Conservation (phyloP, 2,329 filamentous ascomycete species). For the Sporothrix humicola region DNA sequence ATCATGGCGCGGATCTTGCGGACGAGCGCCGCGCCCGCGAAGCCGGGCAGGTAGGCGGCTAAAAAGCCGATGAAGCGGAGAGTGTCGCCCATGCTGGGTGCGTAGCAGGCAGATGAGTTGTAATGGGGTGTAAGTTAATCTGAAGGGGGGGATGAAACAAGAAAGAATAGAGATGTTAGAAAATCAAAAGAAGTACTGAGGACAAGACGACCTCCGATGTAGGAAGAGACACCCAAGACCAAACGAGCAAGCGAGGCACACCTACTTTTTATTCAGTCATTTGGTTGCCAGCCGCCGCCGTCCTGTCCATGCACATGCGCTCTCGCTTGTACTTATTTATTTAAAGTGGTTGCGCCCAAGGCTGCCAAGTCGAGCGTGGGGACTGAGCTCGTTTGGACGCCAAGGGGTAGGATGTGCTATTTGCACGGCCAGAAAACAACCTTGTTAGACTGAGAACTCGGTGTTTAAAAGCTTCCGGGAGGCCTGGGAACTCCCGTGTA, state of each 20-base stretch:
- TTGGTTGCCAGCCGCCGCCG: neutral
- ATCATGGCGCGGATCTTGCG: constrained; percentile 24
- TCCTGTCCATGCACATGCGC: neutral
- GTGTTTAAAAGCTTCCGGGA: no score
- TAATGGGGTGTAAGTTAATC: neutral
- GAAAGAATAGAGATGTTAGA: no score
- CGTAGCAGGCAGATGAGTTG: neutral
- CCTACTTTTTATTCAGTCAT: neutral
- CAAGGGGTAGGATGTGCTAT: constrained; percentile 1
- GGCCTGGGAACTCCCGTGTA: neutral
- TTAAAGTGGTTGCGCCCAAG: neutral
- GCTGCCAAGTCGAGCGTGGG: neutral
- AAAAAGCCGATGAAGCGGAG: constrained; percentile 30
- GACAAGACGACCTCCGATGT: neutral
- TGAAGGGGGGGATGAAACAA: neutral
- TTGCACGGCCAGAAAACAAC: neutral
- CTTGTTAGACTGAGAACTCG: no score
- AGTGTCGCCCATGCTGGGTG: constrained; percentile 27
- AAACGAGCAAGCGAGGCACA: neutral
- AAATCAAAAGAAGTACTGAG: neutral
- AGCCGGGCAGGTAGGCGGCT: constrained; percentile 8
- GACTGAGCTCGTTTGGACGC: constrained; percentile 1
- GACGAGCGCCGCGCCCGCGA: constrained; percentile 15
- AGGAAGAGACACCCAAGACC: neutral
- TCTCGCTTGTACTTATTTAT: no score